Conservation (phyloP, 441 rosid species). For the Aleurites moluccanus region DNA sequence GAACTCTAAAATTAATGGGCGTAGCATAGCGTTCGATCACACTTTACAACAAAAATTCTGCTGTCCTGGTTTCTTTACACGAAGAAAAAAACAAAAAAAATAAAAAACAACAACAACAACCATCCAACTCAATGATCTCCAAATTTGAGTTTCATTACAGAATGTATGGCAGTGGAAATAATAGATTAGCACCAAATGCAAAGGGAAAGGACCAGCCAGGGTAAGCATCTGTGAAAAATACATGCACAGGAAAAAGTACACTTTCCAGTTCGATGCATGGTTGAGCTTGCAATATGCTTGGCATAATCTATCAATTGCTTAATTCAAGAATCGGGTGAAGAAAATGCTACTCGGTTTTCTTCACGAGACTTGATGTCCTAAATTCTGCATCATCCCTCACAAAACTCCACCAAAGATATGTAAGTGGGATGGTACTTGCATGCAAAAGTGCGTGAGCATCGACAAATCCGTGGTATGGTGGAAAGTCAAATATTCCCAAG, state of each 20-base stretch:
- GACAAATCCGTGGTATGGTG: constrained; percentile 63
- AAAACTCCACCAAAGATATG: constrained; percentile 94
- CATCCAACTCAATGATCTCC: constrained; percentile 13
- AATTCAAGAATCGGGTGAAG: constrained; percentile 3
- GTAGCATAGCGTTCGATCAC: background rate
- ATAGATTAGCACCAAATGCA: constrained; percentile 7
- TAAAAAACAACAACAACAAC: too few species aligned
- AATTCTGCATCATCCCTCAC: constrained; percentile 75
- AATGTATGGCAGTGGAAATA: constrained; percentile 20
- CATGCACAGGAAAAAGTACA: constrained; percentile 19
- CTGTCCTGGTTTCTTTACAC: background rate
- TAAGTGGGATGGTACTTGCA: constrained; percentile 64
- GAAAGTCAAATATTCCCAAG: constrained; percentile 84
- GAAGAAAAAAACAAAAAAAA: constrained; percentile 17
- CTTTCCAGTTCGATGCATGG: constrained; percentile 9
- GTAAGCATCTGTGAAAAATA: constrained; percentile 24
- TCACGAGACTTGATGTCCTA: constrained; percentile 52
- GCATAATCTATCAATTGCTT: background rate
- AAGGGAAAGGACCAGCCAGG: constrained; percentile 14
- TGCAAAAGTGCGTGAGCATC: constrained; percentile 95
- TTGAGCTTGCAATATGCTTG: constrained; percentile 3
- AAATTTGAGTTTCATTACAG: constrained; percentile 24
- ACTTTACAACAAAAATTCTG: constrained; percentile 19
- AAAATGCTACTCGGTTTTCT: constrained; percentile 55
- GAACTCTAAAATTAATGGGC: background rate